Percentiles rank a stretch among this genome's conserved stretches.
Evolutionary conservation across 345 rosid species (phyloP).

Genomic region (Brassica nigra): DNA sequence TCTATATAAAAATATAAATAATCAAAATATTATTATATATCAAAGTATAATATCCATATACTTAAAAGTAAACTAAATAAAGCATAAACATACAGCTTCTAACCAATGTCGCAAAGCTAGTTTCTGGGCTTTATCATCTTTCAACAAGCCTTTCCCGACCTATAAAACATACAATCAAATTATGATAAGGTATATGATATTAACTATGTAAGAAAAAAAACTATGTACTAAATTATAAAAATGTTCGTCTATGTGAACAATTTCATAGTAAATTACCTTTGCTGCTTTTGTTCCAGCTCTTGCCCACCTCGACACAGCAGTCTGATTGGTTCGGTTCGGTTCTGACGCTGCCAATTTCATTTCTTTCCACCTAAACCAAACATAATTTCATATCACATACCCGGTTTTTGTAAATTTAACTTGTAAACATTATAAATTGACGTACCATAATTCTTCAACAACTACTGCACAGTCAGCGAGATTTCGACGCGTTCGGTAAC

Average conservation of each 20-base stretch:
- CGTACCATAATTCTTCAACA: constrained; percentile 78
- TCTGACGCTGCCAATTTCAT: constrained; percentile 62
- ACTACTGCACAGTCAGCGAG: constrained; percentile 97
- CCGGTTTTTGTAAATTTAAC: background rate
- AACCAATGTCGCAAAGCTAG: constrained; percentile 94
- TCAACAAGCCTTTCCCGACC: constrained; percentile 90
- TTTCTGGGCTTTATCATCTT: constrained; percentile 87
- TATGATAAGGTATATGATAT: background rate
- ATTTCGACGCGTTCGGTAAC: constrained; percentile 47
- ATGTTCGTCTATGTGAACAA: background rate
- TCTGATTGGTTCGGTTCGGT: constrained; percentile 55
- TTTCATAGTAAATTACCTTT: constrained; percentile 48
- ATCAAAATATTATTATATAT: background rate
- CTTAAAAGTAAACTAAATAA: background rate
- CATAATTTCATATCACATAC: background rate
- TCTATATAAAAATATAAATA: constrained; percentile 40
- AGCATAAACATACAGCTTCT: constrained; percentile 76
- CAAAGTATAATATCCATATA: background rate
- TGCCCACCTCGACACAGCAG: constrained; percentile 85
- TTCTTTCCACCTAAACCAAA: constrained; percentile 79
- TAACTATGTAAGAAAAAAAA: background rate
- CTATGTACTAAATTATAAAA: background rate
- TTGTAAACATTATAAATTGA: constrained; percentile 14
- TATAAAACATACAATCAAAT: constrained; percentile 25
- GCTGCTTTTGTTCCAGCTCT: constrained; percentile 97